Evolutionary conservation across 1,139 yeast species (phyloP), one percentile per base, ranked within the genome.

Genomic region (Geotrichum restrictum): DNA sequence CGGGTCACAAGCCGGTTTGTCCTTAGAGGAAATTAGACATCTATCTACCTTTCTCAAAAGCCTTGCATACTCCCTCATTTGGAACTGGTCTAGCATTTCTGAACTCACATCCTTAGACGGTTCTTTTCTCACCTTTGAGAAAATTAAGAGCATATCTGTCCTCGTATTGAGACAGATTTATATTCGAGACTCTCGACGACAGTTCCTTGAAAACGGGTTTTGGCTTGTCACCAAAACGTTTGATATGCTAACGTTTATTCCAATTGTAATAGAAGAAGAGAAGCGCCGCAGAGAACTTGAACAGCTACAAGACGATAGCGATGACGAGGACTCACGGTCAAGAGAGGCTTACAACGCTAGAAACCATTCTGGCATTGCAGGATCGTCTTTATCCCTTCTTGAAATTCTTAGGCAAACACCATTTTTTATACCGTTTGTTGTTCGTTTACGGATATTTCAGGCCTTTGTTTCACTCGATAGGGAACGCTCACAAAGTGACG

Each of bases 361-460:
- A 37, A 38, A 33, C 11, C 19, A 37, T 21, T 37, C 33, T 21
- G 22, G 21, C 6, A 22, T 22, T 6, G 49, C 43, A 5, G 24
- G 36, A 2, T 49, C 44, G 32, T 44, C 45, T 31, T 42, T 56
- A 5, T 58, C 60, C 3, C 68, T 71, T 1, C 57, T 79, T 45
- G 78, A 81, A 50, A 72, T 89, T 0, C 74, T 88, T 40, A 74
- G 79, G 2, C 77, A 80, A 51, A 72, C 83, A 2, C 97, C 98
- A 1, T 91, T 86, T 64, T 84, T 88, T 69, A 74, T 91, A 19
- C 81, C 88, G 0, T 93, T 93, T 65, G 76, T 78, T 24, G 78
- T 80, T 39, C 74, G 98, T 50, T 96, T 88, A 0, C 76, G 75
- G 52, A 74, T 88, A 0, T 87, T 93, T 63, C 88, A 84, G 57